phyloP scores from a whole-genome alignment of 1,139 yeast genomes.

The Sugiyamaella neomexicana region DNA sequence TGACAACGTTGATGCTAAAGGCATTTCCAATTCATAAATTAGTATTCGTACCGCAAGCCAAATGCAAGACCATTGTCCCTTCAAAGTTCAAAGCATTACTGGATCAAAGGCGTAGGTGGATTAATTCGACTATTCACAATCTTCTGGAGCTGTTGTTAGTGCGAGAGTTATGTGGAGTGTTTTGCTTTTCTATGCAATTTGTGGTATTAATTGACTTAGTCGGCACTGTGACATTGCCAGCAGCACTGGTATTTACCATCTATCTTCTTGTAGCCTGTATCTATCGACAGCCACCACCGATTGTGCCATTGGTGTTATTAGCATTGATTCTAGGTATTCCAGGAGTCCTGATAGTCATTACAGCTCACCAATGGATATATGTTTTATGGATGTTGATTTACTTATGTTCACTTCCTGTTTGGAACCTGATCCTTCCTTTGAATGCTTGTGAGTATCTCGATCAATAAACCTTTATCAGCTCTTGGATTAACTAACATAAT shows the following conservation, averaged over 20 bases:
- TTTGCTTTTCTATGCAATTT: constrained; percentile 43
- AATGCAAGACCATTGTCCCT: constrained; percentile 40
- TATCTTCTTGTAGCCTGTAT: constrained; percentile 74
- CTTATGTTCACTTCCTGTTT: constrained; percentile 75
- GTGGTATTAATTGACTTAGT: constrained; percentile 40
- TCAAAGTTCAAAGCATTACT: constrained; percentile 36
- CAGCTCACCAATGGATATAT: constrained; percentile 72
- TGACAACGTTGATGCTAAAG: constrained; percentile 40
- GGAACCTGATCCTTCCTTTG: constrained; percentile 85
- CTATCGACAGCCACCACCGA: constrained; percentile 73
- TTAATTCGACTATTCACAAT: constrained; percentile 42
- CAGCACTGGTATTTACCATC: constrained; percentile 77
- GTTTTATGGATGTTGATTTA: constrained; percentile 77
- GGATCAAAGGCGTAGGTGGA: constrained; percentile 44
- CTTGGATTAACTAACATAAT: constrained; percentile 30
- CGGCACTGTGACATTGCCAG: constrained; percentile 70
- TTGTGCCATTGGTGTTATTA: constrained; percentile 70
- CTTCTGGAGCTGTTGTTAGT: constrained; percentile 39
- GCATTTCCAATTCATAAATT: constrained; percentile 41
- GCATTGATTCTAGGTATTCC: constrained; percentile 83
- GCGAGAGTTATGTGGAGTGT: constrained; percentile 41
- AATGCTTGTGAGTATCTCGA: constrained; percentile 55
- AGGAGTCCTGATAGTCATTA: constrained; percentile 74
- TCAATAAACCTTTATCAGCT: not conserved
- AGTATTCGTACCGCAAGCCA: constrained; percentile 40